Conservation (phyloP, 2,329 filamentous ascomycete species). For the Colletotrichum sp. region DNA sequence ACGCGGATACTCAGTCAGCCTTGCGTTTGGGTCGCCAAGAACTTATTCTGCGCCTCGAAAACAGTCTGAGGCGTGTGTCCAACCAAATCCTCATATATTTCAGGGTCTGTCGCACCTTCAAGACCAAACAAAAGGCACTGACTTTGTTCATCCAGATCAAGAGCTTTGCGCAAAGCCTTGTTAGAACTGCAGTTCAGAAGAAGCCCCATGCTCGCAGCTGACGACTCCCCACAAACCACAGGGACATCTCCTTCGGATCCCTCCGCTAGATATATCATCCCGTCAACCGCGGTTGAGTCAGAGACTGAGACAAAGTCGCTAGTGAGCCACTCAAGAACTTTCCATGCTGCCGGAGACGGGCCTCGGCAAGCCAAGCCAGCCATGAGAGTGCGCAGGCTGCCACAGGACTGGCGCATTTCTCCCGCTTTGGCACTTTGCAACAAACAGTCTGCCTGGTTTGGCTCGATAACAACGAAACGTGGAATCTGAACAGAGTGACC, state of each 20-base stretch:
- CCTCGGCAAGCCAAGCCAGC: neutral
- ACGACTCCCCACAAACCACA: neutral
- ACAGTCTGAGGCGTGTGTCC: neutral
- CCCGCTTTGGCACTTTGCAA: neutral
- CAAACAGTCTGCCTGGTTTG: neutral
- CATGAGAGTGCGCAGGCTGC: neutral
- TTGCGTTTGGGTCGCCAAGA: neutral
- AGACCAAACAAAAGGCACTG: neutral
- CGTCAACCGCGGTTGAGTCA: neutral
- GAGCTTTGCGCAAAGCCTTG: neutral
- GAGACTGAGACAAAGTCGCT: neutral
- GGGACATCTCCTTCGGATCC: neutral
- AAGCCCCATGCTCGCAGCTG: neutral
- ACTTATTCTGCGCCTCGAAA: neutral
- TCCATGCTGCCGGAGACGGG: neutral
- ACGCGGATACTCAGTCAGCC: neutral
- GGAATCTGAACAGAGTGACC: neutral
- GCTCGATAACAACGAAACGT: neutral
- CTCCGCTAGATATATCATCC: neutral
- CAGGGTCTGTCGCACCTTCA: neutral
- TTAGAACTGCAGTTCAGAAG: neutral
- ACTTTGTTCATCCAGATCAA: neutral
- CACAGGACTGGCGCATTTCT: neutral
- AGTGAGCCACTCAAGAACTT: neutral
- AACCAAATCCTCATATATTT: neutral